These are phyloP conservation scores for Turnera subulata DNA, from an alignment of 345 rosid species.

Conservation along the genomic window DNA sequence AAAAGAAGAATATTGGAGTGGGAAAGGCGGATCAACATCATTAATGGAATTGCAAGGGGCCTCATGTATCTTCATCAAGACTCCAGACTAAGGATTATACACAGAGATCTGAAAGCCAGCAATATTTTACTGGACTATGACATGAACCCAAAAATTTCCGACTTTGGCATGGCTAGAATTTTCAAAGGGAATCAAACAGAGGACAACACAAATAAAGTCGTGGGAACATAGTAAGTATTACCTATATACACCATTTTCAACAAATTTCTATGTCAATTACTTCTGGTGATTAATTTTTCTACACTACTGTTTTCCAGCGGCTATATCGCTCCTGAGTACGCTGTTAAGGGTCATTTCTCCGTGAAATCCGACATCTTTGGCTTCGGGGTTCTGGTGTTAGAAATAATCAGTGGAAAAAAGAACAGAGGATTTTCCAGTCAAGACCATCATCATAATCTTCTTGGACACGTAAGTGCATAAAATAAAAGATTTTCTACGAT, in stretches of 20 bases:
- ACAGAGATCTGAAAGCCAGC: slow-evolving; percentile 10
- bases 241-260: no score
- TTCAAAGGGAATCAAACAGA: slow-evolving; percentile 9
- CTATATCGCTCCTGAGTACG: no score
- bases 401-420: no score
- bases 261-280: no score
- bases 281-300: no score
- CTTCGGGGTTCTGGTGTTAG: no score
- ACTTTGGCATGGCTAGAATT: slow-evolving; percentile 19
- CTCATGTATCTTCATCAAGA: slow-evolving; percentile 9
- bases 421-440: no score
- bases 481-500: no score
- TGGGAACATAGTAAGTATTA: slow-evolving; percentile 15
- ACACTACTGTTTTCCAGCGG: no score
- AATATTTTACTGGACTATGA: slow-evolving; percentile 7
- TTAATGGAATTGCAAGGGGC: slow-evolving; percentile 6
- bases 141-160: slow-evolving; percentile 19
- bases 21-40: background rate
- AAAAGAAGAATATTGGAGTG: background rate
- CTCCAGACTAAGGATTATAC: background rate
- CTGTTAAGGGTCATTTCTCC: no score
- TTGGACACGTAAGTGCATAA: slow-evolving; percentile 9
- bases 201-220: slow-evolving; percentile 11
- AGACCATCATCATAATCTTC: no score
- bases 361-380: no score